A percentile compares a stretch with the other conserved stretches of the same genome.
These are phyloP conservation scores for Coleophoma cylindrospora DNA, from an alignment of 2,329 filamentous ascomycete species.

Conservation along the genomic window DNA sequence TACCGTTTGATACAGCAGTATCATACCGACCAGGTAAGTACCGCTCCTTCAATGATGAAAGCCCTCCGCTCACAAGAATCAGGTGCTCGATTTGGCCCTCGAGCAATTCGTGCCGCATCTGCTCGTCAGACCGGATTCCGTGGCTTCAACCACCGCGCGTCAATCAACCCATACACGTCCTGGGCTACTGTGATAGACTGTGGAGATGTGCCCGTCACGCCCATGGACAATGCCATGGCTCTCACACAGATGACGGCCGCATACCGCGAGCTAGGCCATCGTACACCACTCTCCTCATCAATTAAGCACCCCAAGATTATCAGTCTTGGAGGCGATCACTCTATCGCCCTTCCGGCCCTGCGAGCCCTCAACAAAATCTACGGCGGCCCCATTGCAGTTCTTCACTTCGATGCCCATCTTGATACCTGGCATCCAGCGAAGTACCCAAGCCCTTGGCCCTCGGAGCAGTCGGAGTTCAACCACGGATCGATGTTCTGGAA, in stretches of 20 bases:
- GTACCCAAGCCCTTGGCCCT: conserved; percentile 73
- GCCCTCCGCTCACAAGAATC: background rate
- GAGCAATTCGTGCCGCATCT: conserved; percentile 81
- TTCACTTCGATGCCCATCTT: conserved; percentile 64
- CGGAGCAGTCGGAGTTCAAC: conserved; percentile 70
- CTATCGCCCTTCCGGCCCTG: conserved; percentile 63
- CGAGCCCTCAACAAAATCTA: conserved; percentile 60
- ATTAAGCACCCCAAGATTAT: conserved; percentile 38
- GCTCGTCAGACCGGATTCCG: conserved; percentile 74
- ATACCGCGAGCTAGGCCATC: conserved; percentile 21
- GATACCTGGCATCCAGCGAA: conserved; percentile 42
- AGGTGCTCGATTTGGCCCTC: conserved; percentile 78
- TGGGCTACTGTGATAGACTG: conserved; percentile 83
- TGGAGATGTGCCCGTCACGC: conserved; percentile 83
- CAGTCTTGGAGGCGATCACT: conserved; percentile 71
- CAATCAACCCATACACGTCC: conserved; percentile 75
- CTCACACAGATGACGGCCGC: conserved; percentile 67
- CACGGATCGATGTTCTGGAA: conserved; percentile 93
- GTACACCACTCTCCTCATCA: conserved; percentile 17
- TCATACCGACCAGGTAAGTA: conserved; percentile 60
- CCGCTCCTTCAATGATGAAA: background rate
- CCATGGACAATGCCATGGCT: conserved; percentile 80
- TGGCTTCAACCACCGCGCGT: conserved; percentile 77
- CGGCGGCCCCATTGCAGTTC: conserved; percentile 57
- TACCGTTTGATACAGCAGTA: conserved; percentile 70